A percentile compares a stretch with the other conserved stretches of the same genome.
Conservation (phyloP, 2,329 filamentous ascomycete species). For the Cordyceps farinosa region DNA sequence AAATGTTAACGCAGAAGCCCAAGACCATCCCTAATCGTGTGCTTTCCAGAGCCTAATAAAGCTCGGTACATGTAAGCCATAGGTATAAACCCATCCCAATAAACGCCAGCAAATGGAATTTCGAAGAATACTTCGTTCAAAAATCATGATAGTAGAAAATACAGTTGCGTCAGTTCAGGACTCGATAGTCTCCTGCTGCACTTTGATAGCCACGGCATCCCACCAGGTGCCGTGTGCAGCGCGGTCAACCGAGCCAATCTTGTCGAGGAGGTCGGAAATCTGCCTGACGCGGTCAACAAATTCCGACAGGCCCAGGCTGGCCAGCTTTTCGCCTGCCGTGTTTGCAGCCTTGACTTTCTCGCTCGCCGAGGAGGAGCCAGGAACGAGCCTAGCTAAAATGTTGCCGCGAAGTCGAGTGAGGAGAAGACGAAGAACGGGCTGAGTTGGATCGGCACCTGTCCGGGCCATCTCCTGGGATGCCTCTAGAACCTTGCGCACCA, state of each 20-base stretch:
- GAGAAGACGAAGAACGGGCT: conserved; percentile 62
- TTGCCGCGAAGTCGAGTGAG: conserved; percentile 65
- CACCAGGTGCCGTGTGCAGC: conserved; percentile 68
- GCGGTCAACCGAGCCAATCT: conserved; percentile 64
- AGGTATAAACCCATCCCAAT: neutral
- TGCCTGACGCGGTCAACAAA: conserved; percentile 67
- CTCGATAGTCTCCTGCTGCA: conserved; percentile 41
- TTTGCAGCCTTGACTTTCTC: conserved; percentile 69
- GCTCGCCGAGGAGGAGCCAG: conserved; percentile 63
- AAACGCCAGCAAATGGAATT: neutral
- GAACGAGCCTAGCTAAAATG: conserved; percentile 60
- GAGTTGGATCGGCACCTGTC: conserved; percentile 42
- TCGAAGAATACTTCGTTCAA: neutral
- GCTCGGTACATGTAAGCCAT: neutral
- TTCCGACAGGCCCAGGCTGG: conserved; percentile 66
- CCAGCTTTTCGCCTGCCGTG: conserved; percentile 65
- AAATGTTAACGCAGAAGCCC: neutral
- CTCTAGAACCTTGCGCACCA: conserved; percentile 54
- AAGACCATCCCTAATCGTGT: neutral
- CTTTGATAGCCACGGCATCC: conserved; percentile 59
- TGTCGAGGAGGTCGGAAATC: conserved; percentile 65
- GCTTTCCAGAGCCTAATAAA: neutral
- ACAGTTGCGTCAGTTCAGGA: neutral
- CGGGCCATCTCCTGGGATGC: conserved; percentile 46
- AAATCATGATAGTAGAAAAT: neutral